Evolutionary conservation across 2,329 filamentous ascomycete genomes (phyloP), one percentile per base, ranked within the genome.

Genomic region (Alternaria triticimaculans): DNA sequence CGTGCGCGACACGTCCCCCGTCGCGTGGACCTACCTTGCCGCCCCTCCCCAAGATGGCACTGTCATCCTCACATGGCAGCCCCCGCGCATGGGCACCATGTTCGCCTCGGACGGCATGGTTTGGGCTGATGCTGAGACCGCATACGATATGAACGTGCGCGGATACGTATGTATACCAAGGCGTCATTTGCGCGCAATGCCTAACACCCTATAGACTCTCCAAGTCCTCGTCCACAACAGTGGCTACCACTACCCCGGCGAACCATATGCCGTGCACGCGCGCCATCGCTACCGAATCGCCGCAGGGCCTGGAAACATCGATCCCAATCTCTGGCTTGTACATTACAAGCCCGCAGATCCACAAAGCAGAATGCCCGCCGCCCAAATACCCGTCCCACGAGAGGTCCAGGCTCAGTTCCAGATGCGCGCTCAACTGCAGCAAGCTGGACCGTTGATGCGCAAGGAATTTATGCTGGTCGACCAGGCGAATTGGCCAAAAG

Each of bases 391-490:
- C 0, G 84, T 90, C 60, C 70, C 78, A 45, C 85, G 87, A 51
- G 88, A 88, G 26, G 84, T 87, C 46, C 89, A 90, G 64, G 80
- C 83, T 51, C 85, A 87, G 15, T 84, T 93, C 77, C 85, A 86
- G 62, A 87, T 89, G 71, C 85, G 89, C n/a, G 81, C 82, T 54
- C 86, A 85, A 72, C 80, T 92, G 84, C 81, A 91, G 80, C 87
- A 85, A 58, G 91, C 92, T 68, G 95, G 94, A 7, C 92, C 94
- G 72, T 66, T 81, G 53, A 89, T 97, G 61, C 90, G 93, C 71
- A 97, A 97, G 76, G 94, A 97, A 74, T 98, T 98, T 77, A 96
- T 97, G 90, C 86, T 98, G 20, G 89, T 92, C 54, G 96, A 98
- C 80, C 89, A 93, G 44, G 87, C 89, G 68, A 96, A 93, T 81